Conservation (phyloP, 305 asterid species). For the Andrographis paniculata region DNA sequence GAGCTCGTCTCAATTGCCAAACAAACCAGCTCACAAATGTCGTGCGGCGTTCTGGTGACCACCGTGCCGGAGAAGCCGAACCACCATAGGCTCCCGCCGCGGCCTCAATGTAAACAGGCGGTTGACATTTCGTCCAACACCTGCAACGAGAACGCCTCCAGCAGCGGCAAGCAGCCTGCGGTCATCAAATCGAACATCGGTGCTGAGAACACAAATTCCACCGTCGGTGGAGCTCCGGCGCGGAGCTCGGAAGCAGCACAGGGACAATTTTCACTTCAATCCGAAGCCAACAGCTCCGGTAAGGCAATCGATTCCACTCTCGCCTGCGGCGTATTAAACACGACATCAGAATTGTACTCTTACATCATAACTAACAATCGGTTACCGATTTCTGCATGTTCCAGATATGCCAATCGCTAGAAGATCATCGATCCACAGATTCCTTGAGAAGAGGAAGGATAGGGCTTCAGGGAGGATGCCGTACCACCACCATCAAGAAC, state of each 20-base stretch:
- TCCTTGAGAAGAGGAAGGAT: slow-evolving; percentile 78
- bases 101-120: slow-evolving; percentile 24
- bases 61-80: neutral
- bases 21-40: slow-evolving; percentile 26
- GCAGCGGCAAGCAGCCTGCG: slow-evolving; percentile 21
- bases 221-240: slow-evolving; percentile 10
- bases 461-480: slow-evolving; percentile 58
- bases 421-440: slow-evolving; percentile 78
- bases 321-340: too few relatives aligned
- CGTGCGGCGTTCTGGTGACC: slow-evolving; percentile 19
- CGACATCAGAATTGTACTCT: too few relatives aligned
- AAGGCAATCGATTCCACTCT: neutral
- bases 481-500: slow-evolving; percentile 42
- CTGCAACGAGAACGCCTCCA: slow-evolving; percentile 25
- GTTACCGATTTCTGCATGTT: neutral
- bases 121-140: slow-evolving; percentile 17
- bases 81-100: slow-evolving; percentile 30
- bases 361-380: too few relatives aligned
- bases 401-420: slow-evolving; percentile 85
- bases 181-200: slow-evolving; percentile 16
- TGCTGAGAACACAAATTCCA: slow-evolving; percentile 11
- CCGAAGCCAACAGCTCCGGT: slow-evolving; percentile 47
- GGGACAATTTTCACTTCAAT: slow-evolving; percentile 24
- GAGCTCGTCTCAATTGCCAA: slow-evolving; percentile 51
- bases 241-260: slow-evolving; percentile 12